A percentile compares a stretch with the other conserved stretches of the same genome.
Evolutionary conservation across 2,329 filamentous ascomycete genomes (phyloP).

Genomic region (Colletotrichum tropicicola): DNA sequence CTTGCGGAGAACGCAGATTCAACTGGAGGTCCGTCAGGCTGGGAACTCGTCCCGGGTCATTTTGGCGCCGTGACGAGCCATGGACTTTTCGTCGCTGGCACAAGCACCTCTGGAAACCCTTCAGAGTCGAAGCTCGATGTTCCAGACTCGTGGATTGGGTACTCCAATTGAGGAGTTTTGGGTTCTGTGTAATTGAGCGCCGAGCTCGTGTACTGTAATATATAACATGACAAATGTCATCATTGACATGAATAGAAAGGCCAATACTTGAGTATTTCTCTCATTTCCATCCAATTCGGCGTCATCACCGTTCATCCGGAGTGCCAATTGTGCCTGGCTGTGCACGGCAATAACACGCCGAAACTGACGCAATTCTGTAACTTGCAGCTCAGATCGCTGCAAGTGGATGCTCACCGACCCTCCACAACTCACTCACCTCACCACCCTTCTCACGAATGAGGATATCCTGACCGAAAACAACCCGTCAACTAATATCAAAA

Average conservation of each 20-base stretch:
- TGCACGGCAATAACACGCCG: slow-evolving; percentile 6
- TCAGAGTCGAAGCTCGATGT: slow-evolving; percentile 56
- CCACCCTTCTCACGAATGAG: not conserved
- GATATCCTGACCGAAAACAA: not conserved
- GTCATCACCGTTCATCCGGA: not conserved
- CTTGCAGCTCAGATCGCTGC: slow-evolving; percentile 5
- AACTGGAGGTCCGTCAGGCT: slow-evolving; percentile 32
- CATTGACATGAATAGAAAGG: not conserved
- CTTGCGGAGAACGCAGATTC: not conserved
- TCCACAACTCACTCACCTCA: not conserved
- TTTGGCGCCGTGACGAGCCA: slow-evolving; percentile 72
- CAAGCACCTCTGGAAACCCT: not conserved
- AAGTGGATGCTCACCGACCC: not conserved
- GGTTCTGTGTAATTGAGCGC: not conserved
- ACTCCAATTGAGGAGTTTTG: not conserved
- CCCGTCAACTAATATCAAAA: not conserved
- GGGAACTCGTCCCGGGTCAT: slow-evolving; percentile 43
- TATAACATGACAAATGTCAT: not conserved
- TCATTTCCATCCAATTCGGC: not conserved
- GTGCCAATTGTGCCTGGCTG: not conserved
- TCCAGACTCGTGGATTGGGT: slow-evolving; percentile 46
- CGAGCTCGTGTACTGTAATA: slow-evolving; percentile 1
- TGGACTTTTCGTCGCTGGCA: slow-evolving; percentile 61
- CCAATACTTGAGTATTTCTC: not conserved
- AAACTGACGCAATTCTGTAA: slow-evolving; percentile 27